These are phyloP conservation scores for Kazachstania bromeliacearum DNA, from an alignment of 805 yeast species.

Conservation along the genomic window DNA sequence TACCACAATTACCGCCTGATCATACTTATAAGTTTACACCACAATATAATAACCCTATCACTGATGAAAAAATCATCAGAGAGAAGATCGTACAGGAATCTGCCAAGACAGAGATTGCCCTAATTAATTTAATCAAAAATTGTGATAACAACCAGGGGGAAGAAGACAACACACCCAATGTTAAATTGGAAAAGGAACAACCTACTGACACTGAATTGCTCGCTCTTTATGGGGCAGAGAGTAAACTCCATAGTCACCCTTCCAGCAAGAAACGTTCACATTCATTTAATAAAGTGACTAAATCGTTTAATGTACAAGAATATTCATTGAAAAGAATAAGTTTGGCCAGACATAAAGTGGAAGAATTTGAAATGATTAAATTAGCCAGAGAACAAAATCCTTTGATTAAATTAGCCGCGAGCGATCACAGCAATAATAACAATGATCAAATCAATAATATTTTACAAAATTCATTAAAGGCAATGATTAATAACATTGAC, in stretches of 20 bases:
- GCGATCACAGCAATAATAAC: not conserved
- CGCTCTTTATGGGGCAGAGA: slow-evolving; percentile 3
- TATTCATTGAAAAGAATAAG: slow-evolving; percentile 43
- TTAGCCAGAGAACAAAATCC: slow-evolving; percentile 20
- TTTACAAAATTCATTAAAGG: slow-evolving; percentile 3
- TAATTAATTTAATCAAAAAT: slow-evolving; percentile 28
- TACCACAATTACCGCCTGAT: slow-evolving; percentile 89
- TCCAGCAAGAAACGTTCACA: not conserved
- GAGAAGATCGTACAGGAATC: slow-evolving; percentile 74
- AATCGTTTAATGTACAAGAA: slow-evolving; percentile 44
- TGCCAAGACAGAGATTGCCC: slow-evolving; percentile 66
- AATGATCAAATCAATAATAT: not conserved
- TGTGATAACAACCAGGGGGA: not conserved
- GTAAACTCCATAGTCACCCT: not conserved
- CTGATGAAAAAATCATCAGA: slow-evolving; percentile 64
- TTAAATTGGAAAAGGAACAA: not conserved
- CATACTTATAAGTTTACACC: slow-evolving; percentile 83
- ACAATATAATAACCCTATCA: slow-evolving; percentile 47
- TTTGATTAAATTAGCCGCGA: slow-evolving; percentile 14
- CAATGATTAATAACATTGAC: slow-evolving; percentile 12
- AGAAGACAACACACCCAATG: not conserved
- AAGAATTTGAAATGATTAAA: slow-evolving; percentile 18
- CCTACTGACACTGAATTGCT: slow-evolving; percentile 1
- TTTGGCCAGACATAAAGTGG: slow-evolving; percentile 29
- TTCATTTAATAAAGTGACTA: slow-evolving; percentile 12